Conservation (phyloP, 805 yeast genomes). For the Kodamaea restingae region DNA sequence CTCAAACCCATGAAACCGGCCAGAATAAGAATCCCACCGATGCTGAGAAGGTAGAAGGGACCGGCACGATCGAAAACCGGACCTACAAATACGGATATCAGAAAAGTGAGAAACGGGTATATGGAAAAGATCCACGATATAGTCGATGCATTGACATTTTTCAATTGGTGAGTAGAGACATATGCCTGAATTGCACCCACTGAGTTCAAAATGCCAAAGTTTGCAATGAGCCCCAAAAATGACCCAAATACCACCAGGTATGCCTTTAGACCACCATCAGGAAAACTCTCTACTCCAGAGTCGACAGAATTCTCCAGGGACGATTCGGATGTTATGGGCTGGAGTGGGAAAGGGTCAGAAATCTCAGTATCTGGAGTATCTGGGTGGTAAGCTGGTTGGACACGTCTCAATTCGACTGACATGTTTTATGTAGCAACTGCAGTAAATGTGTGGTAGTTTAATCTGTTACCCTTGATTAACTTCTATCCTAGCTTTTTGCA, state of each 20-base stretch:
- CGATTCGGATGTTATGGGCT: not conserved
- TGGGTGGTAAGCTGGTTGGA: not conserved
- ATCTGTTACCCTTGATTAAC: too few species aligned
- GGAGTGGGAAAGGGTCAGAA: not conserved
- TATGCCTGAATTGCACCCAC: conserved; percentile 40
- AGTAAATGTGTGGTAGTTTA: too few species aligned
- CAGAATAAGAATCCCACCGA: conserved; percentile 14
- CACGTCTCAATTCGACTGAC: not conserved
- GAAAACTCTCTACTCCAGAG: conserved; percentile 5
- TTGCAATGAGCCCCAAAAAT: conserved; percentile 43
- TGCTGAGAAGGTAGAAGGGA: conserved; percentile 13
- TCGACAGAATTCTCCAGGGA: not conserved
- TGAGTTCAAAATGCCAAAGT: conserved; percentile 31
- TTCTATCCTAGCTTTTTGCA: too few species aligned
- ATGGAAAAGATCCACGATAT: conserved; percentile 41
- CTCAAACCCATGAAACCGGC: conserved; percentile 20
- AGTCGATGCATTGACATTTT: conserved; percentile 23
- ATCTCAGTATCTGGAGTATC: conserved; percentile 1
- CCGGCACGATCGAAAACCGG: conserved; percentile 22
- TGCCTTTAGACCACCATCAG: conserved; percentile 24
- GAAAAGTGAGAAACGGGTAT: conserved; percentile 29
- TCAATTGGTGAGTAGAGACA: conserved; percentile 34
- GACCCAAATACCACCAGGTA: conserved; percentile 25
- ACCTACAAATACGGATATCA: conserved; percentile 20
- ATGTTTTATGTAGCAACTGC: too few species aligned